Base-by-base conservation (phyloP, 495 filamentous ascomycete genomes). In the Achaetomiella virescens region DNA sequence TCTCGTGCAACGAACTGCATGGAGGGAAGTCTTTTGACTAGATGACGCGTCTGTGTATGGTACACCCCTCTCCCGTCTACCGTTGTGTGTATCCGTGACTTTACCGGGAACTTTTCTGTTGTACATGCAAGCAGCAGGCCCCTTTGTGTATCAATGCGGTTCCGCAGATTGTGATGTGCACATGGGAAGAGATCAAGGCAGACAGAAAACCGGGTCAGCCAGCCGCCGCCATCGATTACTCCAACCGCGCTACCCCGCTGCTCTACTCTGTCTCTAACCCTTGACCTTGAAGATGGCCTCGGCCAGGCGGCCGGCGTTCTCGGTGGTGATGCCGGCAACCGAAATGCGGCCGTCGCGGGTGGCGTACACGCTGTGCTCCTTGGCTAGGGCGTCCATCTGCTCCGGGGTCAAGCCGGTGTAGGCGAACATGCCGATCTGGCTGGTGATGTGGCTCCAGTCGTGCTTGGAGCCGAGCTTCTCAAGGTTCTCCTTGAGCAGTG, bases 391-490 rank as follows among this genome's bases (percentile, higher is more conserved):
- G 22, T 92, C 88, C 88, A 97, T 96, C 78, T 96, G 86, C 76
- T 93, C 86, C 59, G 91, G 84, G 62, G 81, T 91, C 68, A 98
- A 75, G 47, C 93, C 93, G 31, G 93, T 98, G 79, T 93, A 98
- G 63, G 92, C 92, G 67, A 98, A 98, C 93, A 98, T 98, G 75
- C 93, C 93, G 61, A 98, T 98, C 81, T 91, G 92, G 71, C 80
- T 90, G 52, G 93, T 98, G 75, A 98, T 98, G 78, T 98, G 93
- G 73, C 84, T 87, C 93, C 93, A 98, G 75, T 96, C 88, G 74
- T 93, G 91, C 80, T 90, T 89, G 77, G 86, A 91, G 62, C 92
- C 93, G 55, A 95, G 83, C 71, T 87, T 85, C 83, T 96, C 89
- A 40, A 98, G 84, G 77, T 96, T 93, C 66, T 87, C 81, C 79